Evolutionary conservation across 2,329 filamentous ascomycete genomes (phyloP).

Genomic region (Fusarium circinatum): DNA sequence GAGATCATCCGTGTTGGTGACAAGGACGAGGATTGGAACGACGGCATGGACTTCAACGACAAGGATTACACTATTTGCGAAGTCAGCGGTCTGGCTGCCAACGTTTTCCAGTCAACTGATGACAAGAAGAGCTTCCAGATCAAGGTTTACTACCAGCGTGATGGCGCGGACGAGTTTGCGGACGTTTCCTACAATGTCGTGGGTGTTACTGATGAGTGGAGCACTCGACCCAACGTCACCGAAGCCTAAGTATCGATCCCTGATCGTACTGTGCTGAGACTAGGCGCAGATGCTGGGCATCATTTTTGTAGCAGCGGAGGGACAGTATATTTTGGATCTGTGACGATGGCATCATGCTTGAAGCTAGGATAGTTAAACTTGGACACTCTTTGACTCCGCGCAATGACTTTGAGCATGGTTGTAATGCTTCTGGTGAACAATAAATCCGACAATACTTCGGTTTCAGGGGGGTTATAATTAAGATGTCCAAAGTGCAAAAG

Average conservation of each 20-base stretch:
- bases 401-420: rapidly evolving
- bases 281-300: background rate
- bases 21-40: background rate
- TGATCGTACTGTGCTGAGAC: too few species aligned
- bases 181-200: background rate
- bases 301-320: rapidly evolving
- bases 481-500: background rate
- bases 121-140: background rate
- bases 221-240: background rate
- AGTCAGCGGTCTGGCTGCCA: background rate
- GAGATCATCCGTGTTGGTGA: background rate
- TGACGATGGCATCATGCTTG: background rate
- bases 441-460: background rate
- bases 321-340: background rate
- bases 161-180: background rate
- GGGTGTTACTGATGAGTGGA: background rate
- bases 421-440: background rate
- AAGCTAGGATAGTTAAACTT: background rate
- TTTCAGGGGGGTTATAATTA: background rate
- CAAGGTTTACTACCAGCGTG: background rate
- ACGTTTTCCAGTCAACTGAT: background rate
- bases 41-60: background rate
- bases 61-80: background rate
- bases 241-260: rapidly evolving
- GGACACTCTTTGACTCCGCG: rapidly evolving